Percentiles rank a stretch among this genome's conserved stretches.
phyloP scores from a whole-genome alignment of 2,329 filamentous ascomycete species.

The Niveomyces coronatus region DNA sequence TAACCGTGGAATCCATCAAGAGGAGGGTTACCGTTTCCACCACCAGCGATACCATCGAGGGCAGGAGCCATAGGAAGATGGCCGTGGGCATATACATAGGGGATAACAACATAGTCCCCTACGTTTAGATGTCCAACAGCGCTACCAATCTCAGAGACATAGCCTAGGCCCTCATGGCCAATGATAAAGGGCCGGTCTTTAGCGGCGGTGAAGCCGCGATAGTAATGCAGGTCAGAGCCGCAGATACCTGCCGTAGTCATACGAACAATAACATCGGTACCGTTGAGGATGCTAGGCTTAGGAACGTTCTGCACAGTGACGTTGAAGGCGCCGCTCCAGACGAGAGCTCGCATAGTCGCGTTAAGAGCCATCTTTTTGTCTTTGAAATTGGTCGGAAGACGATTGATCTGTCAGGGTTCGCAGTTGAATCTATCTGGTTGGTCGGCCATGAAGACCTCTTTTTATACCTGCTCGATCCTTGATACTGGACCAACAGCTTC shows the following conservation, averaged over 20 bases:
- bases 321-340: slow-evolving; percentile 23
- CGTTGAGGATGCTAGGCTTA: slow-evolving; percentile 19
- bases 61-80: too few species aligned
- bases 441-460: too few species aligned
- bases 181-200: slow-evolving; percentile 31
- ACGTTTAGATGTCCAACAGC: slow-evolving; percentile 31
- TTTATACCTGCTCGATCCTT: too few species aligned
- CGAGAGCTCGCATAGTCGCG: slow-evolving; percentile 32
- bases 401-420: too few species aligned
- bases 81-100: background rate
- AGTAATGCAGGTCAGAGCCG: slow-evolving; percentile 42
- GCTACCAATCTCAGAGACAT: slow-evolving; percentile 32
- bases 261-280: slow-evolving; percentile 35
- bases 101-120: slow-evolving; percentile 34
- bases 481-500: too few species aligned
- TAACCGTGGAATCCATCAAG: background rate
- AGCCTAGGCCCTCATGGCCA: slow-evolving; percentile 40
- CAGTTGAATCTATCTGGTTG: too few species aligned
- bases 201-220: slow-evolving; percentile 37
- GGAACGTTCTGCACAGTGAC: slow-evolving; percentile 18
- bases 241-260: slow-evolving; percentile 35
- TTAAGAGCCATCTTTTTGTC: too few species aligned
- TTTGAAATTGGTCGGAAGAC: too few species aligned
- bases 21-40: background rate
- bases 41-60: background rate